Base-by-base conservation (phyloP, 169 alveolate genomes). In the Eimeria maxima region DNA sequence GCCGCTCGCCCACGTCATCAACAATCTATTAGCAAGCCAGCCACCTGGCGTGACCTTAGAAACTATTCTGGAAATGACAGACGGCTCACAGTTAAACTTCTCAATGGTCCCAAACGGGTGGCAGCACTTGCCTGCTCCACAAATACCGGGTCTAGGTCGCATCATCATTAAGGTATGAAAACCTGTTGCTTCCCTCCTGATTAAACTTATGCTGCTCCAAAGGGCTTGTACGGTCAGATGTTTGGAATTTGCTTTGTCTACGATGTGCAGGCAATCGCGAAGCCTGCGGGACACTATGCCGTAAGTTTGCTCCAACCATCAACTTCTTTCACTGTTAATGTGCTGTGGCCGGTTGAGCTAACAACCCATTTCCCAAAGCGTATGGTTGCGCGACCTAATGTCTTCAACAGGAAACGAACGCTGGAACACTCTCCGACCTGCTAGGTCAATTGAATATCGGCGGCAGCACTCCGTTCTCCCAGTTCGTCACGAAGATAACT, bases 91-190 rank as follows among this genome's bases (percentile, higher is more conserved):
- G 22, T 60, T 27, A 3, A 86, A 86, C 24, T 86, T 86, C 38
- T 29, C 65, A 47, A 44, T 42, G 65, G 38, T 86, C 38, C 93
- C 93, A 33, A 33, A 86, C 29, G 80, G 42, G 27, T 86, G 80
- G 93, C 60, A 24, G 29, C 22, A 86, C 29, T 16, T 86, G 44
- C 76, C 93, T 33, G 93, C 81, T 42, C 80, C 80, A 24, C 93
- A 86, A 44, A 57, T 86, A 7, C 93, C 93, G 29, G 93, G 93
- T 60, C 93, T 86, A n/a, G 63, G 14, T 8, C 60, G 93, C 38
- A 86, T 86, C 11, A 42, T 57, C 24, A 42, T 86, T n/a, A 86
- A 55, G 93, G 93, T 86, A 42, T 45, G 60, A 53, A 29, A n/a
- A 24, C 60, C 14, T 7, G 3, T 42, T 16, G 87, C 87, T 53